Evolutionary conservation across 2,329 filamentous ascomycete genomes (phyloP), one percentile per base, ranked within the genome.

Genomic region (Verticillium albo-atrum): DNA sequence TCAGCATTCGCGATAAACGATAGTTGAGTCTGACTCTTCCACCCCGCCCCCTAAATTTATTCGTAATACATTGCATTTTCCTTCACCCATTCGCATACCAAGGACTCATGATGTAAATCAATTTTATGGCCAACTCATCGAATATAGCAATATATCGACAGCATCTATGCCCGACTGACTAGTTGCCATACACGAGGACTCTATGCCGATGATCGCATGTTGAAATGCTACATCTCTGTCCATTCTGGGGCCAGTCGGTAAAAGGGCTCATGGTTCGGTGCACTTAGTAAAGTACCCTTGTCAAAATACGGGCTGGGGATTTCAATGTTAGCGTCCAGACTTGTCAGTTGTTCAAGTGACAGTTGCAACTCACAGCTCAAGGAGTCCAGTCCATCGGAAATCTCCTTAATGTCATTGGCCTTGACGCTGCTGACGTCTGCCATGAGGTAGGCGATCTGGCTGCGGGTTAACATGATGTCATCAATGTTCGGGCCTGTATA

Each of bases 361-460:
- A 20, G 20, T 23, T 51, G 32, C 52, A 54, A 78, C 89, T 81
- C 83, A 91, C 90, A 93, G 75, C 82, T 87, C 63, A 97, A 82
- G 61, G 83, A 84, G 74, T 98, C 92, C 42, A 99, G 81, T 68
- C 83, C 88, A 66, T 94, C 89, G 66, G 89, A 92, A 58, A 99
- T 86, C 62, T 92, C 88, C 77, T 91, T 93, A 73, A 98, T 92
- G 70, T 97, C 89, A 47, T 81, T 82, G 56, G 85, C 83, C 69
- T 89, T 87, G 67, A 98, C 92, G 63, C 90, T 86, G 77, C 92
- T 97, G 68, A 99, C 90, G 78, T 99, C 95, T 7, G 95, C 95
- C 93, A 99, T 97, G 63, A 99, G 81, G 73, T 99, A 99, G 23
- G 95, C 95, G 65, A 95, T 84, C 82, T 89, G 66, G 15, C 59